A percentile compares a stretch with the other conserved stretches of the same genome.
Conservation (phyloP, 768 basidiomycete genomes). For the Xanthoconium purpureum region DNA sequence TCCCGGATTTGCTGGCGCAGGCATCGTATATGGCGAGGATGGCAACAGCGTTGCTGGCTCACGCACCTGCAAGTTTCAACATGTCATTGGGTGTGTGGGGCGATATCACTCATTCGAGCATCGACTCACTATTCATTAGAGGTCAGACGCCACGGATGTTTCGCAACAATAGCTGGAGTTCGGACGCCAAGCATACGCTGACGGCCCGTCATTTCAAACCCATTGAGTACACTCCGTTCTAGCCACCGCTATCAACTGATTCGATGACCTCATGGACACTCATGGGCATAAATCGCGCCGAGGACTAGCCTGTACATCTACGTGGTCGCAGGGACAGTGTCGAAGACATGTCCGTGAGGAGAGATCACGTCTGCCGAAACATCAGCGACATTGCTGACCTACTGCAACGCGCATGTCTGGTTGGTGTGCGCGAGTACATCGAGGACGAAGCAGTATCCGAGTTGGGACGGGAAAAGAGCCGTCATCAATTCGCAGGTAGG, state of each 20-base stretch:
- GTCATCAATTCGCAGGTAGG: conserved; percentile 96
- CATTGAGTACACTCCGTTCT: conserved; percentile 82
- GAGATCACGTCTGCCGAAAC: conserved; percentile 73
- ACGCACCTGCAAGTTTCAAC: conserved; percentile 82
- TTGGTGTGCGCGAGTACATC: conserved; percentile 96
- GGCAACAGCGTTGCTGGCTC: conserved; percentile 53
- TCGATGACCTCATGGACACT: conserved; percentile 85
- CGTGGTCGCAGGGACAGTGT: conserved; percentile 48
- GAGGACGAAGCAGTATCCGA: conserved; percentile 57
- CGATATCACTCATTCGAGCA: conserved; percentile 83
- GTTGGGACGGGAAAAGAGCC: conserved; percentile 80
- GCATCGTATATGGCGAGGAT: conserved; percentile 66
- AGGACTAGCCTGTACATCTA: conserved; percentile 91
- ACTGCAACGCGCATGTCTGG: conserved; percentile 86
- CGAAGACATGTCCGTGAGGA: conserved; percentile 45
- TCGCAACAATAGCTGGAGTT: conserved; percentile 49
- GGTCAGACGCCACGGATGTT: conserved; percentile 94
- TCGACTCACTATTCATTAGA: conserved; percentile 81
- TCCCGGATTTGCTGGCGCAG: conserved; percentile 93
- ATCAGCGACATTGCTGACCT: conserved; percentile 80
- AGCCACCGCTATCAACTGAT: conserved; percentile 90
- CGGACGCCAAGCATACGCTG: conserved; percentile 71
- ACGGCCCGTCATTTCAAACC: conserved; percentile 63
- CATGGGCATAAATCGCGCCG: conserved; percentile 95
- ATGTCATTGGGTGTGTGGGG: conserved; percentile 79